phyloP scores from a whole-genome alignment of 805 yeast species.

The Yarrowia keelungensis region DNA sequence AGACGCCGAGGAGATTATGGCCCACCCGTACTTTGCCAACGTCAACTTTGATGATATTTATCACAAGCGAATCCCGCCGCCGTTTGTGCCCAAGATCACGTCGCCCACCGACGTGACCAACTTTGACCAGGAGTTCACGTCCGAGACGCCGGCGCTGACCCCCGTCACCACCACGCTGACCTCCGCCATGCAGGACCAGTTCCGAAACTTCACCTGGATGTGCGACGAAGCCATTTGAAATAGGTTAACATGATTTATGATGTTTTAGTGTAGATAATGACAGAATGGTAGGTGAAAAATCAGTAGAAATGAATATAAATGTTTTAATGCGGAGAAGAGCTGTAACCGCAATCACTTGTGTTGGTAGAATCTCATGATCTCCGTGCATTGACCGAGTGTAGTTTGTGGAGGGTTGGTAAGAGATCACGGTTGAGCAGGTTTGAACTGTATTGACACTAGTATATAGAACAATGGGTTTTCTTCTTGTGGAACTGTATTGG shows the following conservation, averaged over 20 bases:
- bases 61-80: conserved; percentile 76
- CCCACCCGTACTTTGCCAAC: conserved; percentile 89
- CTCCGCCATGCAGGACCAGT: conserved; percentile 90
- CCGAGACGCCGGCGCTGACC: conserved; percentile 92
- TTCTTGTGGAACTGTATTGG: too few relatives aligned
- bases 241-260: conserved; percentile 20
- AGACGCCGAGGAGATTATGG: conserved; percentile 94
- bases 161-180: conserved; percentile 90
- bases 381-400: too few relatives aligned
- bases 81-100: conserved; percentile 85
- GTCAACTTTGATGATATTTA: conserved; percentile 88
- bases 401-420: too few relatives aligned
- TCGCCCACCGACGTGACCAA: conserved; percentile 90
- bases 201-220: conserved; percentile 90
- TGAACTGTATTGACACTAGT: too few relatives aligned
- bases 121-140: conserved; percentile 93
- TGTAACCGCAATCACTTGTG: too few relatives aligned
- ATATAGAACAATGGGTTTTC: too few relatives aligned
- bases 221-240: conserved; percentile 46
- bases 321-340: too few relatives aligned
- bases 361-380: too few relatives aligned
- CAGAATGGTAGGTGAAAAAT: not conserved
- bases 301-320: too few relatives aligned
- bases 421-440: too few relatives aligned
- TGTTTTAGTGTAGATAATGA: not conserved